A percentile compares a stretch with the other conserved stretches of the same genome.
Evolutionary conservation across 1,284 basidiomycete species (phyloP).

Genomic region (Cryptococcus sp.): DNA sequence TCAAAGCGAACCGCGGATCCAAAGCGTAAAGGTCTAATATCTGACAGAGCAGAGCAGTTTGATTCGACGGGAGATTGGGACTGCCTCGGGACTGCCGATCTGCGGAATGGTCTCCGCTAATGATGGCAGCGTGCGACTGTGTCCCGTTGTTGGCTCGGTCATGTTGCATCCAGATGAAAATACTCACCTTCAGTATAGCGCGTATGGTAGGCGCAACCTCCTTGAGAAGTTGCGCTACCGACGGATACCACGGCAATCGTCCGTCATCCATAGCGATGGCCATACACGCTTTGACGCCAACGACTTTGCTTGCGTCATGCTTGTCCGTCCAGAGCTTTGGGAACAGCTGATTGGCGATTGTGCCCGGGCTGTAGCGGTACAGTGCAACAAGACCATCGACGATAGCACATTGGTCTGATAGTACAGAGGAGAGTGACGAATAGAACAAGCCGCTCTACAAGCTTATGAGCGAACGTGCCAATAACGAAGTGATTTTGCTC

Average conservation of each 20-base stretch:
- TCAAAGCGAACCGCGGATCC: constrained; percentile 36
- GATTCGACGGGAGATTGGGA: constrained; percentile 13
- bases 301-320: constrained; percentile 76
- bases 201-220: constrained; percentile 31
- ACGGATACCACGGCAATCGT: constrained; percentile 38
- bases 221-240: constrained; percentile 20
- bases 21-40: constrained; percentile 34
- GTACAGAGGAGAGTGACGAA: constrained; percentile 46
- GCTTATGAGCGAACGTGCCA: constrained; percentile 6
- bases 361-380: constrained; percentile 67
- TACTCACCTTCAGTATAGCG: constrained; percentile 35
- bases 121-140: no score
- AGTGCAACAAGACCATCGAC: constrained; percentile 72
- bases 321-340: constrained; percentile 70
- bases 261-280: constrained; percentile 55
- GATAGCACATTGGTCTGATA: constrained; percentile 76
- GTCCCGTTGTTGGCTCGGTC: no score
- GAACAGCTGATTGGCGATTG: constrained; percentile 61
- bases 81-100: constrained; percentile 12
- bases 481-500: constrained; percentile 11
- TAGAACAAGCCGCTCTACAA: constrained; percentile 44
- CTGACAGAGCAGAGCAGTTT: constrained; percentile 32
- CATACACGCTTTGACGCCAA: constrained; percentile 68
- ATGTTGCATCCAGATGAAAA: neutral
- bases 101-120: neutral